Conservation (phyloP, 2,329 filamentous ascomycete genomes). For the Metarhizium rileyi region DNA sequence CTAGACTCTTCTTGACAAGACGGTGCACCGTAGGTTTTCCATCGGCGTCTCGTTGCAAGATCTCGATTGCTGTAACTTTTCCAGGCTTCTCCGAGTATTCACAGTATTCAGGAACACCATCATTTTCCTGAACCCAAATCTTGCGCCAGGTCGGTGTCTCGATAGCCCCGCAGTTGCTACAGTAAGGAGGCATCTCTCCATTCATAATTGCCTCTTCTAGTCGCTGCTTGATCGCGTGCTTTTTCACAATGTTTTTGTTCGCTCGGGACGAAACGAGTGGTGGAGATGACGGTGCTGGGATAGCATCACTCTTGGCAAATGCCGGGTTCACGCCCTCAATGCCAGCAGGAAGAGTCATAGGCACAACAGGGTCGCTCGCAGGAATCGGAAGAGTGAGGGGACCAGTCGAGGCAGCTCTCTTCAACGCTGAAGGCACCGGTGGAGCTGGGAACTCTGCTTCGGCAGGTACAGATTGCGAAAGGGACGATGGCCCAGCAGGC, state of each 20-base stretch:
- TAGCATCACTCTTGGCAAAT: slow-evolving; percentile 34
- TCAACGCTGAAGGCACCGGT: slow-evolving; percentile 27
- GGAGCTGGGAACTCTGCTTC: slow-evolving; percentile 12
- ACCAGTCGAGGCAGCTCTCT: slow-evolving; percentile 27
- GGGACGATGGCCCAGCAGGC: slow-evolving; percentile 32
- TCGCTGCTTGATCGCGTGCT: slow-evolving; percentile 49
- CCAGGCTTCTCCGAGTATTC: slow-evolving; percentile 66
- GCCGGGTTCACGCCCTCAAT: slow-evolving; percentile 24
- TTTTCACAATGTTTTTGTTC: slow-evolving; percentile 56
- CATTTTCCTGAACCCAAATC: slow-evolving; percentile 69
- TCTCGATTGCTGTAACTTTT: slow-evolving; percentile 63
- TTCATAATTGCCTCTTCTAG: slow-evolving; percentile 57
- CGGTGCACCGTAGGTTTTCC: slow-evolving; percentile 59
- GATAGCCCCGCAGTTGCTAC: slow-evolving; percentile 87
- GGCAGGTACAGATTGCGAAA: slow-evolving; percentile 20
- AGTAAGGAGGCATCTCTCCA: slow-evolving; percentile 81
- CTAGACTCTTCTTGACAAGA: slow-evolving; percentile 66
- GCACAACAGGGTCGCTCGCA: slow-evolving; percentile 36
- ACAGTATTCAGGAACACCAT: slow-evolving; percentile 59
- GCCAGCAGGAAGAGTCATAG: slow-evolving; percentile 15
- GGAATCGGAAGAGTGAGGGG: slow-evolving; percentile 27
- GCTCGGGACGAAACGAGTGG: slow-evolving; percentile 32
- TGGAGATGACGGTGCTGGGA: slow-evolving; percentile 27
- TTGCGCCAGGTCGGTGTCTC: slow-evolving; percentile 96
- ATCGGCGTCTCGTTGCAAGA: slow-evolving; percentile 51